Evolutionary conservation across 345 rosid species (phyloP).

Genomic region (Citrus glauca): DNA sequence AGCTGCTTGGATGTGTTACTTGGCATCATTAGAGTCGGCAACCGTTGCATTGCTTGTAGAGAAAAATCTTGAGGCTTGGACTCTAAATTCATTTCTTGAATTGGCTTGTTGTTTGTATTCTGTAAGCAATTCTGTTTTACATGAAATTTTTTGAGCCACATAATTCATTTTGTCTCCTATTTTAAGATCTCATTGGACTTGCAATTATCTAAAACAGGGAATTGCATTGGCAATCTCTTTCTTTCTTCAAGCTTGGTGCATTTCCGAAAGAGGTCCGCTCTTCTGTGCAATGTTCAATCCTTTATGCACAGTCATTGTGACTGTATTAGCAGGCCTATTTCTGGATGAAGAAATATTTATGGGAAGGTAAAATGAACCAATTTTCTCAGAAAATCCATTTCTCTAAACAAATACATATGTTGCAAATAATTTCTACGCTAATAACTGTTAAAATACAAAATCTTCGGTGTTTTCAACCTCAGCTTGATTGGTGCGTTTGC

Average conservation of each 20-base stretch:
- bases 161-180: background rate
- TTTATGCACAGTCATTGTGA: conserved; percentile 50
- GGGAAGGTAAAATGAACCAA: conserved; percentile 39
- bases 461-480: background rate
- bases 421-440: background rate
- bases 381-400: too few species aligned
- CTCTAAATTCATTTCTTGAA: conserved; percentile 36
- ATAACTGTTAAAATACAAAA: background rate
- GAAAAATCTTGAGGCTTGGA: conserved; percentile 27
- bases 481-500: conserved; percentile 56
- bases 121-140: conserved; percentile 17
- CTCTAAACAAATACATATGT: background rate
- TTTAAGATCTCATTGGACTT: background rate
- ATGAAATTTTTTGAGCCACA: background rate
- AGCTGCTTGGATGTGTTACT: conserved; percentile 49
- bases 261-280: conserved; percentile 56
- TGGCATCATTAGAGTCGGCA: conserved; percentile 45
- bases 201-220: conserved; percentile 31
- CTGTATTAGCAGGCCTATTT: conserved; percentile 52
- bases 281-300: conserved; percentile 68
- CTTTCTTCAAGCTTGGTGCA: conserved; percentile 71
- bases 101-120: conserved; percentile 39
- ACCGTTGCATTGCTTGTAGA: conserved; percentile 30
- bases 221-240: conserved; percentile 41
- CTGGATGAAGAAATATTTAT: conserved; percentile 46